phyloP scores from a whole-genome alignment of 129 eudicot genomes.

The Flaveria ramosissima region DNA sequence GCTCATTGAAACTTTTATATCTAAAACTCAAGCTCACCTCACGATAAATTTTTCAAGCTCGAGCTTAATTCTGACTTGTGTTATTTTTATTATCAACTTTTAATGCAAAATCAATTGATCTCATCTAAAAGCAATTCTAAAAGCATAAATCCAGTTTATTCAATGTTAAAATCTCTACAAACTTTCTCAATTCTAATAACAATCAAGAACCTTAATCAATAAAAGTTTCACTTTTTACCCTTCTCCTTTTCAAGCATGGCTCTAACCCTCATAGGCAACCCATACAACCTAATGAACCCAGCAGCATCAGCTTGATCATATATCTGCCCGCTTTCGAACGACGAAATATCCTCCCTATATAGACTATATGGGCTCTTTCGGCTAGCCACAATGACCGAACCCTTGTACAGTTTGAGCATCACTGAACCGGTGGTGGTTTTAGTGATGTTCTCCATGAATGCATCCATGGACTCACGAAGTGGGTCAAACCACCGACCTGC shows the following conservation, averaged over 20 bases:
- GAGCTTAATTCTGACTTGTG: no score
- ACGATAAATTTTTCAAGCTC: no score
- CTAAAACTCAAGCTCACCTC: no score
- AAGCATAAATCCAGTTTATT: constrained; percentile 14
- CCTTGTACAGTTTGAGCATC: constrained; percentile 81
- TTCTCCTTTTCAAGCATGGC: constrained; percentile 95
- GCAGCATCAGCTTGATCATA: constrained; percentile 99
- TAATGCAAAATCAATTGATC: background rate
- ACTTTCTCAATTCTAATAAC: constrained; percentile 7
- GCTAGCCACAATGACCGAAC: constrained; percentile 74
- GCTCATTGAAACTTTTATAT: no score
- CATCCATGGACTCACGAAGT: constrained; percentile 86
- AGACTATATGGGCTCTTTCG: constrained; percentile 79
- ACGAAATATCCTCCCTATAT: constrained; percentile 85
- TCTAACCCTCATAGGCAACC: constrained; percentile 87
- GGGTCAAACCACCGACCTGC: constrained; percentile 99
- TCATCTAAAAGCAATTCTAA: background rate
- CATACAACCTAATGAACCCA: constrained; percentile 82
- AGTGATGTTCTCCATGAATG: constrained; percentile 82
- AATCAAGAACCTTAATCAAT: background rate
- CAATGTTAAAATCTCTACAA: constrained; percentile 9
- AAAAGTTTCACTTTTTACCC: constrained; percentile 13
- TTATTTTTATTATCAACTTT: no score
- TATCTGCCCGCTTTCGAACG: constrained; percentile 91
- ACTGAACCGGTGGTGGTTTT: constrained; percentile 87